Evolutionary conservation across 108 stramenopile genomes (phyloP), one percentile per base, ranked within the genome.

Genomic region (Nitzschia putrida): DNA sequence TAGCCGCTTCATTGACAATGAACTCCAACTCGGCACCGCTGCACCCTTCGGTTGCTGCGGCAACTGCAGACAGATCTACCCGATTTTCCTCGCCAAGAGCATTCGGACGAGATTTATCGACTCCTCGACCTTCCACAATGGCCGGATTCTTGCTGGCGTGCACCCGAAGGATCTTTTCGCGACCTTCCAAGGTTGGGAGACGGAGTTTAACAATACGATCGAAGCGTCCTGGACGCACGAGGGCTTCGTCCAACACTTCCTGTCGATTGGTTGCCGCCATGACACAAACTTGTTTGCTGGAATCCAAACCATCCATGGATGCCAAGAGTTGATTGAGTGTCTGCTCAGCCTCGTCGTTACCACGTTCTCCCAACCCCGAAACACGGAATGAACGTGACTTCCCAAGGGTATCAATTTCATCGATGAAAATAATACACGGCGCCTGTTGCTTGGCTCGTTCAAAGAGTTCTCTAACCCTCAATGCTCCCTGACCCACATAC

Each of bases 1-100:
- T 93, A 8, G 95, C 96, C 21, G 96, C 96, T 71, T 98, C 98
- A 68, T 98, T 98, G 64, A 95, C 92, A 56, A 98, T 80, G 72
- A 91, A 94, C 52, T 95, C 94, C 13, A 98, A 74, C 71, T 98
- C 98, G 10, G 98, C 98, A 2, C 98, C 96, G 54, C 90, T 87
- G 23, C 93, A 88, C 8, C 95, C 96, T 8, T 60, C 50, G 13
- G 95, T 94, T 11, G 86, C 66, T 3, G 76, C 74, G 20, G 96
- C 94, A 34, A 94, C 77, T 8, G 86, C 89, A 20, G 79, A 76
- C 53, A 94, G 60, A 66, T 89, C 92, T 3, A 92, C 78, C 3
- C 61, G 47, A 8, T 79, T 52, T 21, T 88, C 87, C 34, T 64
- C 72, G n/a, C 91, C 90, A 53, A 78, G 65, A 0, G 79, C 71